These are phyloP conservation scores for Podospora comata DNA, from an alignment of 495 filamentous ascomycete genomes.

Conservation along the genomic window DNA sequence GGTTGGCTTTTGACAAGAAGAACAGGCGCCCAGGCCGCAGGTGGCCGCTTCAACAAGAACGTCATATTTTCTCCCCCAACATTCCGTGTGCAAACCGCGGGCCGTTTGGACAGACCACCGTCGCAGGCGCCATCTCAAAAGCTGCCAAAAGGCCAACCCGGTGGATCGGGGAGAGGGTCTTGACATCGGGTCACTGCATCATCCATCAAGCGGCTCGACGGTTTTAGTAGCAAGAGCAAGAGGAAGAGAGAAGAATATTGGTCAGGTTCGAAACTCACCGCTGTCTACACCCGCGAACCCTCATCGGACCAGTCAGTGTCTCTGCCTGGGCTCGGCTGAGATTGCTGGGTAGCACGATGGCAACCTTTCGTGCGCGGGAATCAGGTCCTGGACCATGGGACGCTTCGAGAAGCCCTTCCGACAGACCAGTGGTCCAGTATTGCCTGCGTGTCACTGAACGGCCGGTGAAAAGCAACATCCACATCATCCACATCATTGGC, in stretches of 20 bases:
- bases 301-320: not conserved
- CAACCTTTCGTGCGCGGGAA: constrained; percentile 20
- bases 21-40: constrained; percentile 3
- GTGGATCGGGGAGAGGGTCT: constrained; percentile 16
- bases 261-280: constrained; percentile 3
- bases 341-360: constrained; percentile 29
- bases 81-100: not conserved
- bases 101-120: constrained; percentile 3
- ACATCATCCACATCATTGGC: not conserved
- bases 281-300: not conserved
- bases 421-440: not conserved
- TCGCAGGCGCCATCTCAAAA: constrained; percentile 2
- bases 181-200: constrained; percentile 16
- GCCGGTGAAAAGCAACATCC: not conserved
- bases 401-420: not conserved
- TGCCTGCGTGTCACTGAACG: constrained; percentile 1
- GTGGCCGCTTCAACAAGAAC: not conserved
- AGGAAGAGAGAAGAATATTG: not conserved
- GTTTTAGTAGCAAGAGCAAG: not conserved
- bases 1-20: not conserved
- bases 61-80: not conserved
- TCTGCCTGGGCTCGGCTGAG: constrained; percentile 8
- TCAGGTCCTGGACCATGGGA: constrained; percentile 21
- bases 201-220: constrained; percentile 16
- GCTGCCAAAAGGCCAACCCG: not conserved